phyloP scores from a whole-genome alignment of 306 rosid genomes.

The Quercus bicolor region DNA sequence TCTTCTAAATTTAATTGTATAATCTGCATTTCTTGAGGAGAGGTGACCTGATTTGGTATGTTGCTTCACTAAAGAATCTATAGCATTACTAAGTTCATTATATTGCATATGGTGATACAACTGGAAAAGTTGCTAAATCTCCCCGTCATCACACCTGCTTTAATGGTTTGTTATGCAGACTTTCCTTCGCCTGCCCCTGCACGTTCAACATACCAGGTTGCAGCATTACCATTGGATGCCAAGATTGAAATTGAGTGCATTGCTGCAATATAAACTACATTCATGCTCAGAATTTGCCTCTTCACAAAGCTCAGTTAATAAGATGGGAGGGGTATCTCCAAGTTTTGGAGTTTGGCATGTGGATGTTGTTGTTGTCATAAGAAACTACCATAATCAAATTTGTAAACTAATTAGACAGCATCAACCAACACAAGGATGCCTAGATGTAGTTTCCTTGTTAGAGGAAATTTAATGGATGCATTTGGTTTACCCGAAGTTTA shows the following conservation, averaged over 20 bases:
- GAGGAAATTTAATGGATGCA: no score
- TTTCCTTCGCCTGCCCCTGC: conserved; percentile 86
- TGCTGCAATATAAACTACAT: conserved; percentile 49
- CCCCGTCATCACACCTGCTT: background rate
- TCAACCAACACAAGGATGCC: no score
- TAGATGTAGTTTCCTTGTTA: no score
- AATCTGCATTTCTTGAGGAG: no score
- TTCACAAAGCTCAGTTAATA: conserved; percentile 32
- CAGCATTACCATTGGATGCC: conserved; percentile 86
- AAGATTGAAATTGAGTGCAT: conserved; percentile 96
- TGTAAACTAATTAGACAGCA: background rate
- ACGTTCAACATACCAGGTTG: conserved; percentile 87
- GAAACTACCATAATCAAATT: background rate
- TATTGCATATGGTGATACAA: background rate
- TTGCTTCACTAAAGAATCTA: background rate
- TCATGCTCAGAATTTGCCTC: background rate
- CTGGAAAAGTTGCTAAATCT: background rate
- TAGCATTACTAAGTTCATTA: background rate
- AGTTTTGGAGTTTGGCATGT: conserved; percentile 1
- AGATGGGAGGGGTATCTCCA: conserved; percentile 26
- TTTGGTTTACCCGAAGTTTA: no score
- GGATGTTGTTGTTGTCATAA: background rate
- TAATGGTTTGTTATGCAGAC: conserved; percentile 42
- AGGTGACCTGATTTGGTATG: background rate
- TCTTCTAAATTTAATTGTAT: no score